A percentile compares a stretch with the other conserved stretches of the same genome.
These are phyloP conservation scores for Magnolia kwangsiensis DNA, from an alignment of 164 flowering plant genomes.

Conservation along the genomic window DNA sequence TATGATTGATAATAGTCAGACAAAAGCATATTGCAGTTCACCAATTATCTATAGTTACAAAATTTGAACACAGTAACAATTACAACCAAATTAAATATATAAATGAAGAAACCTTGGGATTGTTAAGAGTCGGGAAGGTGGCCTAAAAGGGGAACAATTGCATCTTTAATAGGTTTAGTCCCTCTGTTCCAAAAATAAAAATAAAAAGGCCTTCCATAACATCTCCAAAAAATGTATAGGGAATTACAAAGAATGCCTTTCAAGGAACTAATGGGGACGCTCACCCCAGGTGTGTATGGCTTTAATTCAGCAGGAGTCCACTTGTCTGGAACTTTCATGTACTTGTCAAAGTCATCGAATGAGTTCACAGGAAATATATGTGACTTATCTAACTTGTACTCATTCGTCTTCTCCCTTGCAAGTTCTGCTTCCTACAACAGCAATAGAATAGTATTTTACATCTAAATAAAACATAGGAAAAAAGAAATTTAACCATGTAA, in stretches of 20 bases:
- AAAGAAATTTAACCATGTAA: not conserved
- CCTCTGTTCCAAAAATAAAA: not conserved
- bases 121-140: no score
- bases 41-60: no score
- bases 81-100: not conserved
- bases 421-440: slow-evolving; percentile 80
- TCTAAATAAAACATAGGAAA: not conserved
- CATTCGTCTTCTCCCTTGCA: slow-evolving; percentile 81
- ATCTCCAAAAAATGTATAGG: not conserved
- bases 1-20: no score
- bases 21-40: no score
- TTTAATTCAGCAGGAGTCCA: slow-evolving; percentile 92
- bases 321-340: slow-evolving; percentile 83
- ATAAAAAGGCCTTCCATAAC: not conserved
- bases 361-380: slow-evolving; percentile 82
- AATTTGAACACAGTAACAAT: not conserved
- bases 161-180: no score
- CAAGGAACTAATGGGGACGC: not conserved
- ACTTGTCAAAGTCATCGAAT: slow-evolving; percentile 86
- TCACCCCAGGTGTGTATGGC: slow-evolving; percentile 85
- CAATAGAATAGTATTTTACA: not conserved
- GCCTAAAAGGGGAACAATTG: no score
- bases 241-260: not conserved
- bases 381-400: slow-evolving; percentile 76
- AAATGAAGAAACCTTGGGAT: not conserved